Evolutionary conservation across 2,329 filamentous ascomycete genomes (phyloP).

Genomic region (Ascochyta lentis): DNA sequence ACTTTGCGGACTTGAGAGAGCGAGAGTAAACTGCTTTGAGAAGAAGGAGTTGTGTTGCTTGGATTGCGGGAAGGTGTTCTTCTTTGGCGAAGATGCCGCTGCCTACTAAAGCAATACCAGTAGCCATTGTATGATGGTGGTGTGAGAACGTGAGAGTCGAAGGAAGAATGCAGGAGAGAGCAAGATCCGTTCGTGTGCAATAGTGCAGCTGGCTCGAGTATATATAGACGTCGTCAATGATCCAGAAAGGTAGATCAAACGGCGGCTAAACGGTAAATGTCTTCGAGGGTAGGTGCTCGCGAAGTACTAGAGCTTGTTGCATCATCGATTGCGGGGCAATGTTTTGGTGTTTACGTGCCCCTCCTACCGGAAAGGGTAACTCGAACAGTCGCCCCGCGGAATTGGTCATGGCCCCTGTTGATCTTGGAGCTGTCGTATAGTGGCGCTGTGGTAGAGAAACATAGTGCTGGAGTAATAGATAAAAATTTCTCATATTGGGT

Average conservation of each 20-base stretch:
- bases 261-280: constrained; percentile 30
- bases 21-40: constrained; percentile 73
- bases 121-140: constrained; percentile 26
- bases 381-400: constrained; percentile 19
- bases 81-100: constrained; percentile 68
- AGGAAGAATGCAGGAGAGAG: neutral
- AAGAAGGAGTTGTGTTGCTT: constrained; percentile 57
- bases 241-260: constrained; percentile 8
- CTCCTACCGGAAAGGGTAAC: constrained; percentile 25
- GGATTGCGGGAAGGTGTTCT: constrained; percentile 68
- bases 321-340: constrained; percentile 14
- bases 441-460: neutral
- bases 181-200: neutral
- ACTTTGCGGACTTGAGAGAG: constrained; percentile 63
- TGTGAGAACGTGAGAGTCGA: neutral
- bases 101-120: constrained; percentile 67
- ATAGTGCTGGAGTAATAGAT: neutral
- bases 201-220: neutral
- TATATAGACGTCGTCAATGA: neutral
- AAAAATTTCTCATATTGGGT: neutral
- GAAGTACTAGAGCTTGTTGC: neutral
- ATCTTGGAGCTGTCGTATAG: neutral
- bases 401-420: neutral
- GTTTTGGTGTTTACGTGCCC: constrained; percentile 23
- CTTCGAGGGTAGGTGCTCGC: neutral